These are phyloP conservation scores for Globisporangium splendens DNA, from an alignment of 352 stramenopile genomes.

Conservation along the genomic window DNA sequence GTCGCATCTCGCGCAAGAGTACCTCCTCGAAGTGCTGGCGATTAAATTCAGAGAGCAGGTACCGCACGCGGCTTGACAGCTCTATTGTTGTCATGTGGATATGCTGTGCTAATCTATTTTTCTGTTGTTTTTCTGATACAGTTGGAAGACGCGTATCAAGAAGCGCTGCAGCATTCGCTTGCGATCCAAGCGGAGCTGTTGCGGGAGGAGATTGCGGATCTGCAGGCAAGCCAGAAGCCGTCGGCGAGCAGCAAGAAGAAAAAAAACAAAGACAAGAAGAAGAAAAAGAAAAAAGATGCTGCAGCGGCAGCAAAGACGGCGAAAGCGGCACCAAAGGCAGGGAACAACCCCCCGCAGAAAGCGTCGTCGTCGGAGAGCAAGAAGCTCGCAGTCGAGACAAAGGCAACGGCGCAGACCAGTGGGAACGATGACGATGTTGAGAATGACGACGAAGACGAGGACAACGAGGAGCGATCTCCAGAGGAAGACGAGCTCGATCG, in stretches of 20 bases:
- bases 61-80: background rate
- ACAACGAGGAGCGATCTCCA: constrained; percentile 20
- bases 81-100: background rate
- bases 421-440: constrained; percentile 14
- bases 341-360: no score
- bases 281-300: constrained; percentile 52
- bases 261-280: constrained; percentile 79
- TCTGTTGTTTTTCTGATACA: constrained; percentile 18
- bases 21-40: constrained; percentile 69
- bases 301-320: constrained; percentile 8
- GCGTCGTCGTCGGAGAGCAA: no score
- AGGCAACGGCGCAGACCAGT: constrained; percentile 16
- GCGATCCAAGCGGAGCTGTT: constrained; percentile 70
- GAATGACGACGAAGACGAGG: constrained; percentile 3
- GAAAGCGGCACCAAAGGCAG: no score
- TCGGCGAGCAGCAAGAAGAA: constrained; percentile 47
- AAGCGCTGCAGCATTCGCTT: constrained; percentile 71
- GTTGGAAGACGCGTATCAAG: constrained; percentile 75
- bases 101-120: background rate
- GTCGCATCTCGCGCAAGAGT: constrained; percentile 72
- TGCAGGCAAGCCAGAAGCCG: constrained; percentile 59
- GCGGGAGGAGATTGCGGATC: constrained; percentile 65
- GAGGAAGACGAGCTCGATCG: constrained; percentile 62
- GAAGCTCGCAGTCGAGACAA: constrained; percentile 8
- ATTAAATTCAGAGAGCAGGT: constrained; percentile 83